Evolutionary conservation across 1,139 yeast genomes (phyloP).

Genomic region (Taphrina confusa): DNA sequence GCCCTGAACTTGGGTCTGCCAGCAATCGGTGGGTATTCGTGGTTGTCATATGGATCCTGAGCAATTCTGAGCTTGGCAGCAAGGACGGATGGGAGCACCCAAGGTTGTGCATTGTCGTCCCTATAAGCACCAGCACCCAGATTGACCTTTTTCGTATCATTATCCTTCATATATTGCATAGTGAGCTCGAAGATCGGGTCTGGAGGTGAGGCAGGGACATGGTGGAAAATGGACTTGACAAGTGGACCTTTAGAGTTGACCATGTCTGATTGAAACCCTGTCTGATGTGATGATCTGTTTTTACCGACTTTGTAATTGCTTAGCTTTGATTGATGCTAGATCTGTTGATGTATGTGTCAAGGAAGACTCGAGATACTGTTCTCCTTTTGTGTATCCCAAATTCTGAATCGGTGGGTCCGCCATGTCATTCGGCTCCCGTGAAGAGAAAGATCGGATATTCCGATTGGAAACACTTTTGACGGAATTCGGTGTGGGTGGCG

Average conservation of each 20-base stretch:
- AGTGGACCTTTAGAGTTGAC: conserved; percentile 41
- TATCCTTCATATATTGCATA: conserved; percentile 63
- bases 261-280: not conserved
- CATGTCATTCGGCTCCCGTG: too few species aligned
- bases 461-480: too few species aligned
- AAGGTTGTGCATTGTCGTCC: conserved; percentile 79
- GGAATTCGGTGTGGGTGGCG: too few species aligned
- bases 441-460: too few species aligned
- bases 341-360: too few species aligned
- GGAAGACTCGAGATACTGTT: too few species aligned
- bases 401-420: too few species aligned
- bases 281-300: not conserved
- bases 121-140: conserved; percentile 80
- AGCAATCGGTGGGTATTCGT: conserved; percentile 83
- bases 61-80: conserved; percentile 65
- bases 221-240: conserved; percentile 36
- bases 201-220: conserved; percentile 46
- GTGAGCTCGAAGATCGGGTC: conserved; percentile 70
- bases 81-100: conserved; percentile 81
- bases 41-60: conserved; percentile 68
- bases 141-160: conserved; percentile 62
- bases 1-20: conserved; percentile 71
- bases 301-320: not conserved
- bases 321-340: too few species aligned
- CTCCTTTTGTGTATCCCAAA: too few species aligned